These are phyloP conservation scores for Citrus cavaleriei DNA, from an alignment of 345 rosid species.

Conservation along the genomic window DNA sequence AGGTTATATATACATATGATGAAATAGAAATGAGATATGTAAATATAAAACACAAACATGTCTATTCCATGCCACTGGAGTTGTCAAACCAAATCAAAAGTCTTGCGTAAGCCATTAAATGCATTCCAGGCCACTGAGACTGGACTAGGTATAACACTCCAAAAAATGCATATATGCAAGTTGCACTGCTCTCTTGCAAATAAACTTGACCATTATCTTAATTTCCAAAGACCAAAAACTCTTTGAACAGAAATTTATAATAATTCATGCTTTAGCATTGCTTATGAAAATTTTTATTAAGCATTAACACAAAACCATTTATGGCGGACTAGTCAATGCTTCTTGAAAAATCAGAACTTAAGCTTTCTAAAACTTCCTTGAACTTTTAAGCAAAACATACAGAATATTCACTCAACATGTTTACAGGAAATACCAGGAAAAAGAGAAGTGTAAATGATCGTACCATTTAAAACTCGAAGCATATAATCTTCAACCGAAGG, in stretches of 20 bases:
- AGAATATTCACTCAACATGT: neutral
- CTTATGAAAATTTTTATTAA: neutral
- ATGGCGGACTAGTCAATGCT: neutral
- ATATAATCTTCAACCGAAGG: conserved; percentile 67
- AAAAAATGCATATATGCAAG: neutral
- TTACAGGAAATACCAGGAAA: neutral
- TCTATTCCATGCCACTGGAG: neutral
- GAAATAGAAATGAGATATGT: neutral
- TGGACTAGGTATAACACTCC: too few species aligned
- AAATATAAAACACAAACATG: neutral
- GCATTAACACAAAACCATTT: neutral
- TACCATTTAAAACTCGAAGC: conserved; percentile 55
- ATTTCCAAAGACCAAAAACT: neutral
- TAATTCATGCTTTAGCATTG: neutral
- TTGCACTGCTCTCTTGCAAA: neutral
- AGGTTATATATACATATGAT: neutral
- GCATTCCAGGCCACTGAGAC: neutral
- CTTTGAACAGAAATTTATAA: neutral
- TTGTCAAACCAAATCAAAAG: neutral
- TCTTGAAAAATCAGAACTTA: neutral
- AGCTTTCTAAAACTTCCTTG: neutral
- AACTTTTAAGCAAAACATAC: neutral
- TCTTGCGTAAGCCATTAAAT: neutral
- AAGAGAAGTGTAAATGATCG: neutral
- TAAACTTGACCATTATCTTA: neutral